phyloP scores from a whole-genome alignment of 805 yeast genomes.

The Candida yuanshanica region DNA sequence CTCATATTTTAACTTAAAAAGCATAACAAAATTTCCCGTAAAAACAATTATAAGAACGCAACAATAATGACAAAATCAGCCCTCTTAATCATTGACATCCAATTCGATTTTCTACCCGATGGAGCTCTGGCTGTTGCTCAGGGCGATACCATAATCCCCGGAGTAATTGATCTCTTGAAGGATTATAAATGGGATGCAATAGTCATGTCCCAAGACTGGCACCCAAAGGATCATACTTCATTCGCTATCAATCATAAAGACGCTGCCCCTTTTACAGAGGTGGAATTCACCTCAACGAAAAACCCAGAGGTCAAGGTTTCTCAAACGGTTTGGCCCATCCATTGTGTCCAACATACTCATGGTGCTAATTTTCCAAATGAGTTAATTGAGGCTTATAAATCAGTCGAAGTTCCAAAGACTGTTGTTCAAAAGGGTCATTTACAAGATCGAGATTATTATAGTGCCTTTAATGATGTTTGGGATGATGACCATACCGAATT shows the following conservation, averaged over 20 bases:
- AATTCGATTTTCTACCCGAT: constrained; percentile 81
- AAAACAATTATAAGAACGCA: neutral
- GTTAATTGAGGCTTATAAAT: constrained; percentile 31
- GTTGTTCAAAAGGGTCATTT: constrained; percentile 68
- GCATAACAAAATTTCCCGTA: neutral
- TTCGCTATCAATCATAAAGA: constrained; percentile 66
- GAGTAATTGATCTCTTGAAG: constrained; percentile 43
- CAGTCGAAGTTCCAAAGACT: constrained; percentile 31
- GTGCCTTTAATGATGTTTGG: constrained; percentile 84
- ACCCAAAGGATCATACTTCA: constrained; percentile 71
- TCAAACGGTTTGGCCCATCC: constrained; percentile 83
- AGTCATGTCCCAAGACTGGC: constrained; percentile 85
- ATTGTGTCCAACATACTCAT: constrained; percentile 66
- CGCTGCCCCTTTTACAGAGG: constrained; percentile 42
- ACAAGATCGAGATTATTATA: constrained; percentile 75
- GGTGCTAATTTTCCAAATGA: constrained; percentile 62
- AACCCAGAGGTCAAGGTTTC: constrained; percentile 23
- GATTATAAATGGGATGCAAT: constrained; percentile 53
- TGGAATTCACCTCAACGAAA: constrained; percentile 47
- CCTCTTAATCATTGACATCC: constrained; percentile 72
- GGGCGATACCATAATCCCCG: constrained; percentile 55
- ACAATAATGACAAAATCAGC: constrained; percentile 36
- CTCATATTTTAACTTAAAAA: no score
- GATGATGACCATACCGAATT: constrained; percentile 64
- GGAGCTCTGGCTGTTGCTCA: constrained; percentile 71